Evolutionary conservation across 352 stramenopile genomes (phyloP).

Genomic region (Elongisporangium undulatum): DNA sequence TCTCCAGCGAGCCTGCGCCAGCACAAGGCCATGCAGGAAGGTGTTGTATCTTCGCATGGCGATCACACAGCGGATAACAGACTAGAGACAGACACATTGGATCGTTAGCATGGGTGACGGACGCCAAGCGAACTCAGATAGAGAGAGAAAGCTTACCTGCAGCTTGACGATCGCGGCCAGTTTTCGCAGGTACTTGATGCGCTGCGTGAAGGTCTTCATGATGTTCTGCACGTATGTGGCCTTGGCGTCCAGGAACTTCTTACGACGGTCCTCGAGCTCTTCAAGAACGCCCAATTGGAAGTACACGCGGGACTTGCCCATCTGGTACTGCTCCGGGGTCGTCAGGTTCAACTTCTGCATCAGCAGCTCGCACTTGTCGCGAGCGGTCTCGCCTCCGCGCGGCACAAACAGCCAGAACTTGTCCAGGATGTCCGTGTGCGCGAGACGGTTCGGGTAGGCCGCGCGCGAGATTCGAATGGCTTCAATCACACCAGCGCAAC

Average conservation of each 20-base stretch:
- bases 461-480: slow-evolving; percentile 97
- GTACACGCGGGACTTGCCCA: slow-evolving; percentile 77
- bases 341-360: slow-evolving; percentile 77
- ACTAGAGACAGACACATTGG: slow-evolving; percentile 31
- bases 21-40: slow-evolving; percentile 42
- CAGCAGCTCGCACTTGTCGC: slow-evolving; percentile 67
- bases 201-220: slow-evolving; percentile 72
- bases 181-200: slow-evolving; percentile 67
- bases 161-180: slow-evolving; percentile 71
- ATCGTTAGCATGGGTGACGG: background rate
- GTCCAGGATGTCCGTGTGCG: slow-evolving; percentile 80
- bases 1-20: slow-evolving; percentile 75
- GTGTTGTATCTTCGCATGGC: slow-evolving; percentile 69
- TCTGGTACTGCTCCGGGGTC: slow-evolving; percentile 78
- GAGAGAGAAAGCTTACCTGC: slow-evolving; percentile 27
- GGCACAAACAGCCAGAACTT: slow-evolving; percentile 79
- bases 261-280: slow-evolving; percentile 75
- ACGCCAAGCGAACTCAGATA: too few relatives aligned
- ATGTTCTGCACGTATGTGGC: slow-evolving; percentile 71
- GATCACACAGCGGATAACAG: slow-evolving; percentile 74
- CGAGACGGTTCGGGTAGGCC: slow-evolving; percentile 96
- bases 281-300: slow-evolving; percentile 82
- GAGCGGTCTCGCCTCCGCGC: slow-evolving; percentile 38
- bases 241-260: slow-evolving; percentile 68
- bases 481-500: slow-evolving; percentile 98